A percentile compares a stretch with the other conserved stretches of the same genome.
Conservation (phyloP, 192 early-diverging fungal species). For the Coemansia sp. region DNA sequence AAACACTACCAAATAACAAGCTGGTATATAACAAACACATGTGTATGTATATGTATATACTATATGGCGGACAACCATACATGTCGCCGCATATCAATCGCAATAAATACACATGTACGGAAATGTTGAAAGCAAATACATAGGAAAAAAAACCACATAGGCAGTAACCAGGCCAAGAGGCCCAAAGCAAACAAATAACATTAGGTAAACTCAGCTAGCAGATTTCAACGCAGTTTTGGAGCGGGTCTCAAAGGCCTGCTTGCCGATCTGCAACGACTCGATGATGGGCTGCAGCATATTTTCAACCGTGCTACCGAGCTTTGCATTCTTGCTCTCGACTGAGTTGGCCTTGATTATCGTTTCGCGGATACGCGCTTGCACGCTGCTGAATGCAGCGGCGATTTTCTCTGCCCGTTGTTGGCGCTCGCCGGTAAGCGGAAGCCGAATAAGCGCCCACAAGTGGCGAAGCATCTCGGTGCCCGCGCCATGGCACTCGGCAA, state of each 20-base stretch:
- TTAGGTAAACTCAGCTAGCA: too few species aligned
- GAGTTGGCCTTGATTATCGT: slow-evolving; percentile 28
- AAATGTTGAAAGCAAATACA: too few species aligned
- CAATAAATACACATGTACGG: too few species aligned
- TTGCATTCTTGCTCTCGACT: slow-evolving; percentile 25
- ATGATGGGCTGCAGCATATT: slow-evolving; percentile 47
- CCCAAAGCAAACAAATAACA: too few species aligned
- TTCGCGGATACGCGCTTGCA: slow-evolving; percentile 30
- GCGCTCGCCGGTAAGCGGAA: slow-evolving; percentile 31
- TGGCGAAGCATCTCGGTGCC: slow-evolving; percentile 53
- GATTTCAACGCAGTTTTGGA: neutral
- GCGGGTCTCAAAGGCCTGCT: slow-evolving; percentile 16
- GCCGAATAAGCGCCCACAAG: slow-evolving; percentile 39
- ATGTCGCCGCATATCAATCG: too few species aligned
- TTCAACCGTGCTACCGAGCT: slow-evolving; percentile 25
- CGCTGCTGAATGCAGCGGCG: slow-evolving; percentile 25
- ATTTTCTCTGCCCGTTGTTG: slow-evolving; percentile 40
- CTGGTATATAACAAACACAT: too few species aligned
- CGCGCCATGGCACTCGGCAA: slow-evolving; percentile 46
- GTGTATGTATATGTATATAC: too few species aligned
- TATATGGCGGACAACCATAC: too few species aligned
- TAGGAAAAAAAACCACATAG: too few species aligned
- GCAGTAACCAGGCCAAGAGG: too few species aligned
- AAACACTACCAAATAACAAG: neutral
- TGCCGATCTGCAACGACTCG: slow-evolving; percentile 26